Conservation (phyloP, 2,329 filamentous ascomycete species). For the Aureobasidium sp. region DNA sequence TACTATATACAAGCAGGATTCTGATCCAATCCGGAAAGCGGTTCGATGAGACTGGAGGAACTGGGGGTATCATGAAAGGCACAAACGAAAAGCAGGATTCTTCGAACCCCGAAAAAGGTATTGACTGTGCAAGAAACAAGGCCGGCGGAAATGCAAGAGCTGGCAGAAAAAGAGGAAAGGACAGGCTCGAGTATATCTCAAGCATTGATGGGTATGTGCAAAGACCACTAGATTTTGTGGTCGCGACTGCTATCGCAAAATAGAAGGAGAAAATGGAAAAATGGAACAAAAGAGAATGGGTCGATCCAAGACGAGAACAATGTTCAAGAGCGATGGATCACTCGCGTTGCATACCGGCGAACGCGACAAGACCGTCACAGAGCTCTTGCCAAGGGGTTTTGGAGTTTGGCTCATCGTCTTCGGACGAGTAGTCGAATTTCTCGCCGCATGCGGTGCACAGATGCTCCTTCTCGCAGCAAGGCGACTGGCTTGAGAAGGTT, state of each 20-base stretch:
- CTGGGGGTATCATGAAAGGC: neutral
- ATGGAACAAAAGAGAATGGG: neutral
- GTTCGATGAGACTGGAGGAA: neutral
- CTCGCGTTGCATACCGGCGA: constrained; percentile 28
- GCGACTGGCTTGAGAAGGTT: neutral
- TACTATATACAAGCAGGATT: neutral
- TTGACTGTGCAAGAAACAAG: neutral
- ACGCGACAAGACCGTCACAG: constrained; percentile 26
- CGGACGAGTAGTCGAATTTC: constrained; percentile 9
- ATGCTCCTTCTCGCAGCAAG: constrained; percentile 1
- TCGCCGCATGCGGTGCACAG: constrained; percentile 2
- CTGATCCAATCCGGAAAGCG: neutral
- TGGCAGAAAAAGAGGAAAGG: neutral
- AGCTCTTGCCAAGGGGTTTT: constrained; percentile 31
- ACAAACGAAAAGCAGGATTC: neutral
- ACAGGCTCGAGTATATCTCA: neutral
- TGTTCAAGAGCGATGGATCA: neutral
- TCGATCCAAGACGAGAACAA: neutral
- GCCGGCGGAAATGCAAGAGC: neutral
- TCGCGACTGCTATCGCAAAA: neutral
- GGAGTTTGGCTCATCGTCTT: constrained; percentile 7
- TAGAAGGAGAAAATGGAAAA: neutral
- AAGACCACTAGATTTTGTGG: neutral
- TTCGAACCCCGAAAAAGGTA: neutral
- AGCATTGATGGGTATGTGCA: neutral